A percentile compares a stretch with the other conserved stretches of the same genome.
Conservation (phyloP, 805 yeast genomes). For the Yamadazyma sp. region DNA sequence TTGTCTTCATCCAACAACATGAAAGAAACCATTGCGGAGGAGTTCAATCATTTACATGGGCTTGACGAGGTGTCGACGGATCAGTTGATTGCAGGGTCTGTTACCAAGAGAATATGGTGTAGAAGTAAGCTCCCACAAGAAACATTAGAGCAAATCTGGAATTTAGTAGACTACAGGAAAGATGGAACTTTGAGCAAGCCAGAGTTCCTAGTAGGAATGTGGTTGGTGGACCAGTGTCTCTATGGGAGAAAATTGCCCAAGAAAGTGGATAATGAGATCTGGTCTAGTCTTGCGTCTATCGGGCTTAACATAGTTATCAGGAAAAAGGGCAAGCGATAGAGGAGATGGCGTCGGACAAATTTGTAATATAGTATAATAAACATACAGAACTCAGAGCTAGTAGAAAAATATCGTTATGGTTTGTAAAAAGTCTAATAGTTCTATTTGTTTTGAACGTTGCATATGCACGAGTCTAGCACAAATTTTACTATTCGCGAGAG, state of each 20-base stretch:
- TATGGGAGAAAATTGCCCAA: constrained; percentile 90
- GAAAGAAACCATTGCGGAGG: constrained; percentile 21
- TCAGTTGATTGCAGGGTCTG: constrained; percentile 52
- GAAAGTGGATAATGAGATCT: constrained; percentile 61
- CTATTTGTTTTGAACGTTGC: too few relatives aligned
- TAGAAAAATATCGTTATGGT: too few relatives aligned
- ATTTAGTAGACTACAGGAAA: constrained; percentile 60
- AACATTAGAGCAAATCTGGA: constrained; percentile 60
- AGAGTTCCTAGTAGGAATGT: constrained; percentile 93
- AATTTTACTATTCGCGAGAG: too few relatives aligned
- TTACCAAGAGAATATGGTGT: constrained; percentile 78
- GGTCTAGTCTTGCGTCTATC: constrained; percentile 70
- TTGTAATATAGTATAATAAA: neutral
- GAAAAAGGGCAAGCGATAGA: constrained; percentile 35
- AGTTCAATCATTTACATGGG: constrained; percentile 30
- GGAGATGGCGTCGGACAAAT: too few relatives aligned
- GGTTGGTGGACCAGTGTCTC: constrained; percentile 94
- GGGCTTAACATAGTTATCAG: constrained; percentile 42
- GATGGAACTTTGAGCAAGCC: constrained; percentile 78
- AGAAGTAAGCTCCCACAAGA: constrained; percentile 72
- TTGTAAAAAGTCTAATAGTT: too few relatives aligned
- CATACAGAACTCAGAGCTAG: neutral
- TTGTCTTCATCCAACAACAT: constrained; percentile 27
- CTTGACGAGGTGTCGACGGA: constrained; percentile 25
- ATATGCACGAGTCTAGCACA: too few relatives aligned